Base-by-base conservation (phyloP, 768 basidiomycete genomes). In the Boletus rubescentipes region DNA sequence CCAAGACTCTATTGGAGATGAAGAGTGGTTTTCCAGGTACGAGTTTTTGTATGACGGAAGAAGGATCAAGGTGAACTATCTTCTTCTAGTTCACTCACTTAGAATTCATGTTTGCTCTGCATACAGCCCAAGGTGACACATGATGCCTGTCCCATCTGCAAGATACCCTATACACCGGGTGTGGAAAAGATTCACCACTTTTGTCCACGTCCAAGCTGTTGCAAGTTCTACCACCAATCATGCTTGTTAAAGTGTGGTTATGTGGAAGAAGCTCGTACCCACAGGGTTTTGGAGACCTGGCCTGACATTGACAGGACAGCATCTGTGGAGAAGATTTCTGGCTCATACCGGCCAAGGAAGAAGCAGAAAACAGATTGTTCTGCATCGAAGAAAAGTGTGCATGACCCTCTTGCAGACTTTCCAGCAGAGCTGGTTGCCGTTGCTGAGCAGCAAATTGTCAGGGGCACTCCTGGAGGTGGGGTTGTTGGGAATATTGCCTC, bases 381-480 rank as follows among this genome's bases (percentile, higher is more conserved):
- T 0, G 5, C 26, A 1, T 16, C 43, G 11, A 50, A 9, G 46
- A 18, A 37, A 29, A 30, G 20, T n/a, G 4, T 14, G 6, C 8
- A 2, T 9, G 49, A 56, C 16, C 53, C 49, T 0, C 51, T 69
- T 12, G 42, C 45, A 6, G 23, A 46, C 9, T 63, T 82, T 1
- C 82, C 81, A 0, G 21, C 52, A 0, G 61, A 66, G 2, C 66
- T 86, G 16, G 53, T 86, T 9, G 51, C 51, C 0, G 56, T 77
- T 2, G 84, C 84, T 0, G 63, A 73, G 26, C 84, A 83, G 59
- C 84, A 77, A 0, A 81, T 86, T 37, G 67, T 83, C 9, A 74
- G 78, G 20, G 84, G 84, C 0, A 68, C 57, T 0, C 61, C 66
- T 4, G 58, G 42, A 1, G 78, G 78, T 0, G 80, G 82, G 1